Conservation (phyloP, 2,329 filamentous ascomycete genomes). For the Exserohilum turcica region DNA sequence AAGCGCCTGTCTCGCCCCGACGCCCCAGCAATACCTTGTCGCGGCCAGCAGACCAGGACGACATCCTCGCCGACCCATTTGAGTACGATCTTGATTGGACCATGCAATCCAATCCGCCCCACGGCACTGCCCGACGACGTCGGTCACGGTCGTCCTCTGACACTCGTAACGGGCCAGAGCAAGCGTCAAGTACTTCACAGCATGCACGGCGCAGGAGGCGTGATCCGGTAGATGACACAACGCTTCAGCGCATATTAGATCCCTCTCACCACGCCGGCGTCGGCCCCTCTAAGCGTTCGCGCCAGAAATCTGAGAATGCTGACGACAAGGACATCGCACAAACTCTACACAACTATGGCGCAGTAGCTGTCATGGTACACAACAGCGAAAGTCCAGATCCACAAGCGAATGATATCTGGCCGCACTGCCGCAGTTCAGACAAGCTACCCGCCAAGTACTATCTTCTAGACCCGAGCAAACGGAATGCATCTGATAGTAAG, state of each 20-base stretch:
- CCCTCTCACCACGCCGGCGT: conserved; percentile 2
- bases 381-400: conserved; percentile 21
- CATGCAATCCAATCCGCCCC: conserved; percentile 15
- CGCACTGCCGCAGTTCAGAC: conserved; percentile 33
- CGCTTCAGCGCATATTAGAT: not conserved
- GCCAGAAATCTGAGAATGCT: conserved; percentile 22
- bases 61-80: not conserved
- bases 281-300: conserved; percentile 21
- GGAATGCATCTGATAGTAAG: not conserved
- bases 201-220: not conserved
- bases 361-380: conserved; percentile 35
- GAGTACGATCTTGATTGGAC: conserved; percentile 16
- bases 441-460: conserved; percentile 37
- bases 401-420: conserved; percentile 46
- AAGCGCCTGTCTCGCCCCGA: conserved; percentile 11
- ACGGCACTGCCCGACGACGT: not conserved
- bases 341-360: conserved; percentile 25
- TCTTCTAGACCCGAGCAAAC: conserved; percentile 16
- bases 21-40: conserved; percentile 1
- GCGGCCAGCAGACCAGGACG: not conserved
- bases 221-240: not conserved
- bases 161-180: not conserved
- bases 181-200: not conserved
- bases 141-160: not conserved
- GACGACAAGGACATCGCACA: conserved; percentile 19